phyloP scores from a whole-genome alignment of 805 yeast genomes.

The Candida piceae region DNA sequence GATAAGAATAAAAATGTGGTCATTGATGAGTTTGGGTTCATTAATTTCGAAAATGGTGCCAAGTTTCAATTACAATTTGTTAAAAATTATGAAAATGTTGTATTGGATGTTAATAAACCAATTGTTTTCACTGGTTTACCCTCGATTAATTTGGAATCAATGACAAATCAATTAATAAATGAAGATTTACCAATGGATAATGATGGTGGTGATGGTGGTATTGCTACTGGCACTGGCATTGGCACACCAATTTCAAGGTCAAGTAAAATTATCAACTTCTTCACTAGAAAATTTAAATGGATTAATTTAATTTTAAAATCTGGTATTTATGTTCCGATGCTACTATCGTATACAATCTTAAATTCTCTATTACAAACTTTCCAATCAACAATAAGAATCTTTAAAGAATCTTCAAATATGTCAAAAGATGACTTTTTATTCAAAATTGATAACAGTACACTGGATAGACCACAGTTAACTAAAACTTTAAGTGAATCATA shows the following conservation, averaged over 20 bases:
- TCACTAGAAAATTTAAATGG: slow-evolving; percentile 41
- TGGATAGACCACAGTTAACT: slow-evolving; percentile 19
- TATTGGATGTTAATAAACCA: slow-evolving; percentile 47
- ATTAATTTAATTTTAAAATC: slow-evolving; percentile 39
- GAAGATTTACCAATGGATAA: slow-evolving; percentile 19
- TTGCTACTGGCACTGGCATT: neutral
- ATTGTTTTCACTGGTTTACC: slow-evolving; percentile 28
- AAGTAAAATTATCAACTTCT: slow-evolving; percentile 9
- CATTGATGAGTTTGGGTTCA: slow-evolving; percentile 39
- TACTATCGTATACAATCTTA: slow-evolving; percentile 54
- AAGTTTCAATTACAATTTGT: slow-evolving; percentile 40
- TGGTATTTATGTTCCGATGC: slow-evolving; percentile 54
- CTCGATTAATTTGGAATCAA: slow-evolving; percentile 9
- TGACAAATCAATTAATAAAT: slow-evolving; percentile 13
- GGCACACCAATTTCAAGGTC: neutral
- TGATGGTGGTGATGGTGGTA: neutral
- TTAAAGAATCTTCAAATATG: slow-evolving; percentile 28
- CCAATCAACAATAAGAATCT: slow-evolving; percentile 26
- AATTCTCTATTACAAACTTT: slow-evolving; percentile 35
- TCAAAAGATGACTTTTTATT: too few relatives aligned
- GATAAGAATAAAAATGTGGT: slow-evolving; percentile 29
- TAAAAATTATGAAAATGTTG: slow-evolving; percentile 49
- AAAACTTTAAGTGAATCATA: slow-evolving; percentile 25
- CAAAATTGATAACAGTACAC: too few relatives aligned
- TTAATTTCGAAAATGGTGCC: slow-evolving; percentile 33